Evolutionary conservation across 78 protist species (phyloP), one percentile per base, ranked within the genome.

Genomic region (Neovahlkampfia damariscottae): DNA sequence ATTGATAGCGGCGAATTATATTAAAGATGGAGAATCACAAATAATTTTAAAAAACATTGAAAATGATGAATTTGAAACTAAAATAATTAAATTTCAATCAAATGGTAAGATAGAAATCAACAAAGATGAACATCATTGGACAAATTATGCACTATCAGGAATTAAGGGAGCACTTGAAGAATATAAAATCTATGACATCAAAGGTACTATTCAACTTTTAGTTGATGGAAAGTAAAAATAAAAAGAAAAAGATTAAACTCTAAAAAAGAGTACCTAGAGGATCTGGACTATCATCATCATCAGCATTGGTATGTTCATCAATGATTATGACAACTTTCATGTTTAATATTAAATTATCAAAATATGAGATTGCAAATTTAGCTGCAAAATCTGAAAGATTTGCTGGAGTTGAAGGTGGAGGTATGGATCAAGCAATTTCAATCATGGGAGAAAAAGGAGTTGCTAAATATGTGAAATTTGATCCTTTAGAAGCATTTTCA

Each of bases 371-470:
- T 3, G 8, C 8, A 8, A 27, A 40, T 3, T 67, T 37, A 69
- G 74, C 73, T 5, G 38, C 32, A 29, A 5, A 3, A 9, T 3
- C 66, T 6, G 81, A 77, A 29, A 67, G 19, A 3, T 69, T 3
- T 10, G 3, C 8, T 50, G 83, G 83, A 8, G 35, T 71, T 1
- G 9, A 7, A 5, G 38, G 41, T 5, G 83, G 83, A 28, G 80
- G 59, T 4, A 80, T 80, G 83, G 83, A 80, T 19, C 83, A 80
- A 62, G 3, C 68, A 3, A 41, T 35, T 10, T 3, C 68, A 38
- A 4, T 74, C 28, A 39, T 19, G 40, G 78, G 73, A 35, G 28
- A 2, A 4, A 10, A 3, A n/a, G 27, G 4, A 30, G 2, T 28
- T 34, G 5, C 1, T 29, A 0, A 35, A 2, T 5, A 3, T 3